A percentile compares a stretch with the other conserved stretches of the same genome.
Evolutionary conservation across 805 yeast species (phyloP).

Genomic region (Kazachstania psychrophila): DNA sequence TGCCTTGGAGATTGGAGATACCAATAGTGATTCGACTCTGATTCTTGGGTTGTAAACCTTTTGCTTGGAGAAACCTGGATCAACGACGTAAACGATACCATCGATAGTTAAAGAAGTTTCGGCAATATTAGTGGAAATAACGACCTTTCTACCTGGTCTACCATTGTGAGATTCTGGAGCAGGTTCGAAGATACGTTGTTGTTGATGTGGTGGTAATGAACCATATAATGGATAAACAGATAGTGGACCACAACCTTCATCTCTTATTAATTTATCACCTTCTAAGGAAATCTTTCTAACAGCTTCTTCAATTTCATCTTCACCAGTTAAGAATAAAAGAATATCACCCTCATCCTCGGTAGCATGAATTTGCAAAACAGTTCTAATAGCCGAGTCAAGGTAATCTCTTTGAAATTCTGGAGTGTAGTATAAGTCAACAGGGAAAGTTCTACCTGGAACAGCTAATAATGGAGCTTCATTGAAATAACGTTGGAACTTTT

Average conservation of each 20-base stretch:
- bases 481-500: constrained; percentile 86
- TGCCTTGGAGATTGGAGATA: constrained; percentile 94
- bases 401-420: constrained; percentile 95
- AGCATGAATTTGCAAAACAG: constrained; percentile 93
- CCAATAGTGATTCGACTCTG: constrained; percentile 87
- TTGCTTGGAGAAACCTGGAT: constrained; percentile 94
- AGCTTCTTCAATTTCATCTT: constrained; percentile 96
- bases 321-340: constrained; percentile 83
- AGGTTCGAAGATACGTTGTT: constrained; percentile 84
- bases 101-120: constrained; percentile 97
- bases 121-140: constrained; percentile 90
- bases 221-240: constrained; percentile 91
- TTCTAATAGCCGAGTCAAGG: constrained; percentile 87
- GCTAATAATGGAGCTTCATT: constrained; percentile 88
- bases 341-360: constrained; percentile 93
- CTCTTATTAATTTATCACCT: constrained; percentile 80
- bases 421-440: constrained; percentile 93
- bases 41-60: constrained; percentile 94
- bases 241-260: constrained; percentile 82
- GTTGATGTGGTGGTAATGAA: constrained; percentile 91
- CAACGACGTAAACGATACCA: constrained; percentile 94
- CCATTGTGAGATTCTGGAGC: constrained; percentile 74
- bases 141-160: constrained; percentile 89
- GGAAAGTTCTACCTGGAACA: constrained; percentile 96
- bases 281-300: constrained; percentile 81